Evolutionary conservation across 2,329 filamentous ascomycete genomes (phyloP).

Genomic region (Penicillium sp.): DNA sequence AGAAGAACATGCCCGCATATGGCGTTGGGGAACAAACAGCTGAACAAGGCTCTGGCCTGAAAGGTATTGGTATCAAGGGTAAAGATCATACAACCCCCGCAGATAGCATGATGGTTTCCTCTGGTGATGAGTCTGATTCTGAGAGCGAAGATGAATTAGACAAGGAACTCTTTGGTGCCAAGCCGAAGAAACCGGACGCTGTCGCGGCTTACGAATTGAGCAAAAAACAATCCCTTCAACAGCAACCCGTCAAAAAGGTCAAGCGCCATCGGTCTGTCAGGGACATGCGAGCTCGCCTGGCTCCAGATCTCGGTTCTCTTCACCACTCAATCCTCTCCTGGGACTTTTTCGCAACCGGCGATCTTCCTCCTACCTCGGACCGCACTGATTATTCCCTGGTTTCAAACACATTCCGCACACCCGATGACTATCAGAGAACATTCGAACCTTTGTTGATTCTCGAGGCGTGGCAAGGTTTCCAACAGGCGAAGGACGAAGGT

Average conservation of each 20-base stretch:
- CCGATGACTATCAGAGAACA: constrained; percentile 71
- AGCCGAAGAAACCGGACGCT: constrained; percentile 32
- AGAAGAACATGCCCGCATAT: constrained; percentile 45
- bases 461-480: constrained; percentile 91
- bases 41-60: constrained; percentile 69
- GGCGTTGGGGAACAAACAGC: constrained; percentile 49
- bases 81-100: constrained; percentile 66
- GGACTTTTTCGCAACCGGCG: constrained; percentile 87
- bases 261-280: constrained; percentile 73
- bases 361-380: constrained; percentile 67
- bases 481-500: constrained; percentile 79
- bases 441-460: constrained; percentile 85
- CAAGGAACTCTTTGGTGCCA: constrained; percentile 56
- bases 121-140: constrained; percentile 54
- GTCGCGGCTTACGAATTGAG: constrained; percentile 42
- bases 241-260: constrained; percentile 71
- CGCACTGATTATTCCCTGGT: constrained; percentile 66
- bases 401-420: constrained; percentile 65
- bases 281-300: constrained; percentile 85
- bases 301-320: constrained; percentile 75
- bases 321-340: constrained; percentile 82
- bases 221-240: constrained; percentile 44
- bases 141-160: constrained; percentile 70
- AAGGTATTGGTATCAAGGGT: constrained; percentile 61
- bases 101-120: constrained; percentile 82